These are phyloP conservation scores for Penicillium tannophilum DNA, from an alignment of 495 filamentous ascomycete species.

Conservation along the genomic window DNA sequence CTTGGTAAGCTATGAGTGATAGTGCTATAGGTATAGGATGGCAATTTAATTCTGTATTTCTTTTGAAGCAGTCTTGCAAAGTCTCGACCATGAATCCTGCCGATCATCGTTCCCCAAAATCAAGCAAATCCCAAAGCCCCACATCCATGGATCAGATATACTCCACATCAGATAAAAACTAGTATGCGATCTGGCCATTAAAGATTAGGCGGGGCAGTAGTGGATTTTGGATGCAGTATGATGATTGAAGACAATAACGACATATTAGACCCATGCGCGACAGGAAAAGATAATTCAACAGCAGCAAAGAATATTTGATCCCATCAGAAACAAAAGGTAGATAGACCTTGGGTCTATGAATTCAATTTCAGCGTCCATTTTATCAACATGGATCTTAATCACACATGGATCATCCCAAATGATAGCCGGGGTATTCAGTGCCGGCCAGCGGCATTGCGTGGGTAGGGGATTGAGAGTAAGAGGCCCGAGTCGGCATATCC, in stretches of 20 bases:
- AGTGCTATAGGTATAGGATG: no score
- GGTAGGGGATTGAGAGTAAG: slow-evolving; percentile 15
- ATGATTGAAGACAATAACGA: background rate
- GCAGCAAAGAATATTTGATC: background rate
- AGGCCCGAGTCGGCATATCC: slow-evolving; percentile 10
- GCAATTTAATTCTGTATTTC: no score
- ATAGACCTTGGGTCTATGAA: background rate
- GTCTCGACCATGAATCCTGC: no score
- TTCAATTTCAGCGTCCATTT: background rate
- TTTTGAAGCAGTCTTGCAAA: no score
- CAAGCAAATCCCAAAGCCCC: background rate
- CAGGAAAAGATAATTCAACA: background rate
- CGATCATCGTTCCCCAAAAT: no score
- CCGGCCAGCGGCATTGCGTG: slow-evolving; percentile 29
- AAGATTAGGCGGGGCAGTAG: background rate
- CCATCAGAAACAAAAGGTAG: background rate
- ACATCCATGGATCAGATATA: background rate
- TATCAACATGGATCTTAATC: background rate
- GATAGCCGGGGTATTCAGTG: slow-evolving; percentile 26
- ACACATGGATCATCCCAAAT: slow-evolving; percentile 14
- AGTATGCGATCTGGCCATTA: background rate
- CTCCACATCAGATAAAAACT: background rate
- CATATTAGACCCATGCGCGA: background rate
- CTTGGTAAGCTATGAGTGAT: no score
- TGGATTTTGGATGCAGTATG: background rate